These are phyloP conservation scores for Neolentinus lepideus DNA, from an alignment of 1,284 basidiomycete genomes.

Conservation along the genomic window DNA sequence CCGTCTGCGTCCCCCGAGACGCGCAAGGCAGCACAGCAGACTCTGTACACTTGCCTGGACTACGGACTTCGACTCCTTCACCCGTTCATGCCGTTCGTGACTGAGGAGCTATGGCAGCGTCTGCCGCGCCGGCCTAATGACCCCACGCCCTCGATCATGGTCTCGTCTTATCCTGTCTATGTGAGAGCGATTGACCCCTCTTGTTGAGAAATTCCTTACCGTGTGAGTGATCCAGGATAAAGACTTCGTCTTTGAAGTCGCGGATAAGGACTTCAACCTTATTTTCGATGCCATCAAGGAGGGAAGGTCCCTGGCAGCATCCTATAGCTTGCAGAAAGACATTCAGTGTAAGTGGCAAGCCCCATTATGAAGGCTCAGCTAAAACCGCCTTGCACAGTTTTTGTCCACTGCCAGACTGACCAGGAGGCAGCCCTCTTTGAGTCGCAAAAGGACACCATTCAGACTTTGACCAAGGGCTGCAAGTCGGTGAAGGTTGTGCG, in stretches of 20 bases:
- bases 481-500: conserved; percentile 46
- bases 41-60: conserved; percentile 93
- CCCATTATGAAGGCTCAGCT: not conserved
- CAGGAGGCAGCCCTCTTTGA: conserved; percentile 61
- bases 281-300: conserved; percentile 78
- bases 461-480: conserved; percentile 86
- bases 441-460: conserved; percentile 70
- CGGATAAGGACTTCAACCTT: conserved; percentile 81
- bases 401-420: conserved; percentile 67
- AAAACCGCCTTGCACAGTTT: conserved; percentile 53
- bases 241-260: conserved; percentile 64
- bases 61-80: conserved; percentile 86
- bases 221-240: conserved; percentile 37
- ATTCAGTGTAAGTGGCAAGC: conserved; percentile 59
- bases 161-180: conserved; percentile 76
- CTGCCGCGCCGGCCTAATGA: conserved; percentile 84
- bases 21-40: conserved; percentile 87
- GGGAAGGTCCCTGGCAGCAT: conserved; percentile 81
- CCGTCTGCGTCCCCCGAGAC: conserved; percentile 55
- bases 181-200: conserved; percentile 35
- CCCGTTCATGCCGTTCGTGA: conserved; percentile 99
- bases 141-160: conserved; percentile 81
- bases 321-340: conserved; percentile 88
- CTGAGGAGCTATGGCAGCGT: conserved; percentile 98
- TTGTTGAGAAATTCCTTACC: not conserved